Evolutionary conservation across 1,139 yeast genomes (phyloP).

Genomic region (Yamadazyma sp.): DNA sequence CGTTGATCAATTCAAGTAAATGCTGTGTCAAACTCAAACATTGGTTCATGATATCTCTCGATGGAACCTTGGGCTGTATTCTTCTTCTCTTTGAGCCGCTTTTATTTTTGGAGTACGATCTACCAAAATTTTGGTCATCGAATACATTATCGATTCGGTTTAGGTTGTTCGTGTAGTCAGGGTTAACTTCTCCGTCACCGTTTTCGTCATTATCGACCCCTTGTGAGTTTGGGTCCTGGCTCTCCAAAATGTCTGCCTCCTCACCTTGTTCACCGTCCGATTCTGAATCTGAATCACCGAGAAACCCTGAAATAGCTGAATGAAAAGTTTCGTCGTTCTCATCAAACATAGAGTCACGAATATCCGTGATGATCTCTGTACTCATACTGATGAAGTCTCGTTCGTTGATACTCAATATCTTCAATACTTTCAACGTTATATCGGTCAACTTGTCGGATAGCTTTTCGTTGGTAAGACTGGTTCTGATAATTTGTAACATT

Average conservation of each 20-base stretch:
- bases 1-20: slow-evolving; percentile 66
- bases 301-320: slow-evolving; percentile 51
- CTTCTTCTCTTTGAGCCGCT: slow-evolving; percentile 27
- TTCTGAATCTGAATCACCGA: slow-evolving; percentile 22
- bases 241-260: slow-evolving; percentile 3
- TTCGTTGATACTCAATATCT: slow-evolving; percentile 73
- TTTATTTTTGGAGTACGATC: slow-evolving; percentile 9
- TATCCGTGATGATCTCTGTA: slow-evolving; percentile 83
- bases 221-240: slow-evolving; percentile 1
- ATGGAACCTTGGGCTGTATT: slow-evolving; percentile 39
- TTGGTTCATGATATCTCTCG: slow-evolving; percentile 55
- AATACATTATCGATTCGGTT: slow-evolving; percentile 18
- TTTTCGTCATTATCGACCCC: slow-evolving; percentile 15
- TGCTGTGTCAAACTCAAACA: slow-evolving; percentile 72
- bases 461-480: slow-evolving; percentile 54
- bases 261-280: slow-evolving; percentile 21
- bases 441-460: slow-evolving; percentile 56
- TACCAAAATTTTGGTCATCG: slow-evolving; percentile 17
- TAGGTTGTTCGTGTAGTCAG: slow-evolving; percentile 21
- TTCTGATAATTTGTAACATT: slow-evolving; percentile 71
- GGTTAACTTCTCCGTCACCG: slow-evolving; percentile 20
- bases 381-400: slow-evolving; percentile 82
- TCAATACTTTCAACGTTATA: slow-evolving; percentile 62
- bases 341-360: slow-evolving; percentile 65
- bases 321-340: slow-evolving; percentile 51